A percentile compares a stretch with the other conserved stretches of the same genome.
Conservation (phyloP, 148 eudicot species). For the Silene latifolia region DNA sequence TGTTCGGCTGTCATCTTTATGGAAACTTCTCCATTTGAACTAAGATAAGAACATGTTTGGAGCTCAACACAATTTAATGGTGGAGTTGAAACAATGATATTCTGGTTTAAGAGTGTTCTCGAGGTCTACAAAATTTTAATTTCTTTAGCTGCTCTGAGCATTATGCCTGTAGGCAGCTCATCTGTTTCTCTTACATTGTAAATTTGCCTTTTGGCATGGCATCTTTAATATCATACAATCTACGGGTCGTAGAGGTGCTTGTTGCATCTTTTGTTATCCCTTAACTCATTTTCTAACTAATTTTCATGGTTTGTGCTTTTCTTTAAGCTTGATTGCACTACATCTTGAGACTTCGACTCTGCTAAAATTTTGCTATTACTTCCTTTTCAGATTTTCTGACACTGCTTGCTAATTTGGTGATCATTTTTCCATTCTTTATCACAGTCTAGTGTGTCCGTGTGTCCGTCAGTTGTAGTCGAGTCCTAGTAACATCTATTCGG, state of each 20-base stretch:
- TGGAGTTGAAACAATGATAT: background rate
- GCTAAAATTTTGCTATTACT: too few relatives aligned
- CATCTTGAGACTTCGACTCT: background rate
- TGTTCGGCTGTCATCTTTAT: too few relatives aligned
- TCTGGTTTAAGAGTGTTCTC: background rate
- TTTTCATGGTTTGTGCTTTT: background rate
- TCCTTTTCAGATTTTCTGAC: too few relatives aligned
- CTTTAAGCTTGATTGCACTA: background rate
- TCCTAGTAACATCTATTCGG: too few relatives aligned
- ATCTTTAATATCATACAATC: background rate
- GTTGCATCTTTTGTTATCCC: background rate
- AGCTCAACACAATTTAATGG: too few relatives aligned
- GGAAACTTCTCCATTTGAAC: too few relatives aligned
- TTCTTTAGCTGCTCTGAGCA: background rate
- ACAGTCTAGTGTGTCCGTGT: too few relatives aligned
- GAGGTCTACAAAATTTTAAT: background rate
- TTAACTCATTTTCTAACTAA: too few relatives aligned
- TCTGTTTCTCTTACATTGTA: background rate
- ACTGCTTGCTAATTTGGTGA: too few relatives aligned
- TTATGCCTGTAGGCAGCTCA: background rate
- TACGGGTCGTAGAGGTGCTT: background rate
- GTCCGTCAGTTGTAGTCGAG: too few relatives aligned
- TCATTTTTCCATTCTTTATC: too few relatives aligned
- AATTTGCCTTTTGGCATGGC: background rate
- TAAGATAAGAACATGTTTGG: too few relatives aligned